A percentile compares a stretch with the other conserved stretches of the same genome.
Evolutionary conservation across 176 grass and related monocot genomes (phyloP).

Genomic region (Cocos nucifera): DNA sequence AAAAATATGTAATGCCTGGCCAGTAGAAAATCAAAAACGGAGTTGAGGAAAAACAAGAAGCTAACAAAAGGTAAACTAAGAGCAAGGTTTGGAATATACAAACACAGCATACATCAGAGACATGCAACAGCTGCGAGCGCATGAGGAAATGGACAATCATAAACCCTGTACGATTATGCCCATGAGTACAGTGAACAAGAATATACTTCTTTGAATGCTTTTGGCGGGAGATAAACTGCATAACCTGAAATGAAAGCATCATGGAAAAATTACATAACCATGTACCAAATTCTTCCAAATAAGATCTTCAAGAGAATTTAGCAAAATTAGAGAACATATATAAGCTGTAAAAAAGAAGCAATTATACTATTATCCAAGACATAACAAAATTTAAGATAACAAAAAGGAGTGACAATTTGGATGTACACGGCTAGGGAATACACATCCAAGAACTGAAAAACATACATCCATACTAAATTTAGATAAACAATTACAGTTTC

Average conservation of each 20-base stretch:
- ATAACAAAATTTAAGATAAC: too few species aligned
- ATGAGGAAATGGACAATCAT: constrained; percentile 99
- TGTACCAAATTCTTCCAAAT: too few species aligned
- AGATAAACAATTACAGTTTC: too few species aligned
- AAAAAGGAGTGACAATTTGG: too few species aligned
- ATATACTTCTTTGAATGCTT: constrained; percentile 75
- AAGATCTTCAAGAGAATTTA: too few species aligned
- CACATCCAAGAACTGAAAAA: too few species aligned
- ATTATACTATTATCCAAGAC: too few species aligned
- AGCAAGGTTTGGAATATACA: not conserved
- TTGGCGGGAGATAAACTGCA: constrained; percentile 70
- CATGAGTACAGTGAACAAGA: constrained; percentile 98
- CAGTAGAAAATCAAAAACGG: constrained; percentile 20
- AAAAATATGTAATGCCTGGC: constrained; percentile 66
- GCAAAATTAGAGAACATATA: too few species aligned
- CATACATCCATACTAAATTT: too few species aligned
- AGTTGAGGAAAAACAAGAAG: constrained; percentile 25
- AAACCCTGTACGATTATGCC: constrained; percentile 97
- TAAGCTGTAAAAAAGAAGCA: too few species aligned
- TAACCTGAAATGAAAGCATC: constrained; percentile 39
- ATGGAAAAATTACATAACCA: not conserved
- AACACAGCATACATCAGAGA: constrained; percentile 52
- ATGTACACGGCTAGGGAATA: too few species aligned
- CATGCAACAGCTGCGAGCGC: constrained; percentile 52
- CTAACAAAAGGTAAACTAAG: not conserved